phyloP scores from a whole-genome alignment of 1,284 basidiomycete species.

The Rhodotorula sp. region DNA sequence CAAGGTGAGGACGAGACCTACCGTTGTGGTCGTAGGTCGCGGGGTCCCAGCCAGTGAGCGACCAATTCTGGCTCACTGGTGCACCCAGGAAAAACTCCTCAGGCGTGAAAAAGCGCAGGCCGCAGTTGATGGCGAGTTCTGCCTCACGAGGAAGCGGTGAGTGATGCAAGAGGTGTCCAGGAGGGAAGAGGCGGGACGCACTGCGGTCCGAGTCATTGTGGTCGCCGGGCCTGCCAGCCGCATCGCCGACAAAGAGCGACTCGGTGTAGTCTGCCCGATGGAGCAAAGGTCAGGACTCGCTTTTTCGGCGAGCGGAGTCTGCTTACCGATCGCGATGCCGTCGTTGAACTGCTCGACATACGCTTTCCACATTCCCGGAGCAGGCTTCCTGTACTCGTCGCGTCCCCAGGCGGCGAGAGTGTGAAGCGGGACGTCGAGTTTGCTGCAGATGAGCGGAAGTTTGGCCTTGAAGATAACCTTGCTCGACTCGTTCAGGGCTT shows the following conservation, averaged over 20 bases:
- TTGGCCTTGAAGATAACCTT: slow-evolving; percentile 74
- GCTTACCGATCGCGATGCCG: slow-evolving; percentile 64
- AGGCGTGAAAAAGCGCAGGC: slow-evolving; percentile 65
- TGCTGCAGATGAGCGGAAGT: slow-evolving; percentile 61
- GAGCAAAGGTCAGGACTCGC: neutral
- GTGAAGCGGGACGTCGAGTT: slow-evolving; percentile 75
- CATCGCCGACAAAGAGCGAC: slow-evolving; percentile 85
- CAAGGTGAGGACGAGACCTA: neutral
- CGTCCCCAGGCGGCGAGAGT: slow-evolving; percentile 66
- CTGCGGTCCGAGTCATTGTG: slow-evolving; percentile 31
- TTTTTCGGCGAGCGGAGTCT: no score
- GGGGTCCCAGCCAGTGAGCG: slow-evolving; percentile 22
- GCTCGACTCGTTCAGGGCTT: slow-evolving; percentile 53
- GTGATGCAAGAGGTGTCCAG: neutral
- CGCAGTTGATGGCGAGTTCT: slow-evolving; percentile 75
- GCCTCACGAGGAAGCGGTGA: neutral
- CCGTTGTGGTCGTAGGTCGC: slow-evolving; percentile 22
- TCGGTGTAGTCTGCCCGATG: slow-evolving; percentile 58
- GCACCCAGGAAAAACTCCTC: slow-evolving; percentile 72
- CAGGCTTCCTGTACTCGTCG: slow-evolving; percentile 81
- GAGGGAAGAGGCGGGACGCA: neutral
- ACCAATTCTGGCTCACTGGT: neutral
- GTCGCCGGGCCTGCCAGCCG: slow-evolving; percentile 66
- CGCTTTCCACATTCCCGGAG: slow-evolving; percentile 80
- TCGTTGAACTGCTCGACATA: slow-evolving; percentile 62